Percentiles rank a stretch among this genome's conserved stretches.
These are phyloP conservation scores for Argentina anserina DNA, from an alignment of 306 rosid species.

Conservation along the genomic window DNA sequence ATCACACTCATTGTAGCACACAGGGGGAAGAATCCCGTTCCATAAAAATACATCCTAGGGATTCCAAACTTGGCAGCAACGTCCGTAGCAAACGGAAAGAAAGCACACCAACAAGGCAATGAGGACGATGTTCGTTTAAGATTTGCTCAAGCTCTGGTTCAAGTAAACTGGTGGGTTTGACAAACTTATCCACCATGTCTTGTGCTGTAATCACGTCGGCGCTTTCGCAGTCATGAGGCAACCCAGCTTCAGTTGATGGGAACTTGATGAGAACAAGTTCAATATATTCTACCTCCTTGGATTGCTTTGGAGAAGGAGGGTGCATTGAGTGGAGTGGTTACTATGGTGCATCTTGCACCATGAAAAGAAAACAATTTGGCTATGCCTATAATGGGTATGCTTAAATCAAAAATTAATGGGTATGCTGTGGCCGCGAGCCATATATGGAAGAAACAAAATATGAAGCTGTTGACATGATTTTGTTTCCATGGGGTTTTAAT, in stretches of 20 bases:
- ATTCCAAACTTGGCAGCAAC: constrained; percentile 17
- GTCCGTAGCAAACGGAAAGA: constrained; percentile 3
- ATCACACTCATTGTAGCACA: background rate
- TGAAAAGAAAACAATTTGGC: constrained; percentile 14
- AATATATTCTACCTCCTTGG: background rate
- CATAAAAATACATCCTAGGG: constrained; percentile 12
- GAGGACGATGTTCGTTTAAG: background rate
- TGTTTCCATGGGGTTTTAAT: background rate
- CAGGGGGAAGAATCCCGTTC: constrained; percentile 9
- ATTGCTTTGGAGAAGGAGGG: background rate
- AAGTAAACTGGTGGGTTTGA: constrained; percentile 5
- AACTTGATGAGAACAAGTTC: background rate
- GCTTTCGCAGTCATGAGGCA: constrained; percentile 25
- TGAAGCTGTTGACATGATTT: background rate
- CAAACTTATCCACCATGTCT: background rate
- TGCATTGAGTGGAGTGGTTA: constrained; percentile 13
- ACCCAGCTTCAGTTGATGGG: constrained; percentile 17
- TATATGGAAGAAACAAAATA: constrained; percentile 28
- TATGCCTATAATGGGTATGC: constrained; percentile 10
- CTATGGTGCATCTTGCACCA: constrained; percentile 17
- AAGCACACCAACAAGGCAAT: background rate
- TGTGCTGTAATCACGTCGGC: background rate
- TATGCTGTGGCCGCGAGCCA: constrained; percentile 26
- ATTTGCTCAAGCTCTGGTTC: background rate
- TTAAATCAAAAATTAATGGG: too few relatives aligned